Evolutionary conservation across 164 flowering plant genomes (phyloP), one percentile per base, ranked within the genome.

Genomic region (Vitis rotundifolia): DNA sequence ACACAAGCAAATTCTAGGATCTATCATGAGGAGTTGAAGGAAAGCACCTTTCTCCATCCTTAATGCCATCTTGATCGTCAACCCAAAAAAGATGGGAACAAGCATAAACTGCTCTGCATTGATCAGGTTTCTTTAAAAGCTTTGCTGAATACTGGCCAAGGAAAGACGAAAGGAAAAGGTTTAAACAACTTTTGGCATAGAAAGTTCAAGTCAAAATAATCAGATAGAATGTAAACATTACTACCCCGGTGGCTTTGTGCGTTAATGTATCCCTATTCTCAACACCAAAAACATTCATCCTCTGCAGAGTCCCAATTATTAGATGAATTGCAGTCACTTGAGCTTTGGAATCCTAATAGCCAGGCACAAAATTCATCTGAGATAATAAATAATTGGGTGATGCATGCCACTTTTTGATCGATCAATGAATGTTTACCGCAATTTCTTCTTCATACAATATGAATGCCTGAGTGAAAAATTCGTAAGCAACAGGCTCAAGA

Each of bases 61-160:
- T 93, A 64, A 90, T 75, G 49, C 90, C 91, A 74, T 92, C 97
- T 58, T 89, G 97, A 75, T 96, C 97, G 69, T 92, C 97, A 68
- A 87, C 89, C 99, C 99, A 96, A 74, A 96, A 96, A 59, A 96
- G 95, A 88, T 96, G 99, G 19, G 99, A 88, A 69, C 99, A 96
- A 13, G 95, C 97, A 77, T 91, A 93, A 68, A 91, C 98, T 61
- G 98, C 98, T 86, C 90, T 85, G 80, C 98, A 93, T 75, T 96
- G 98, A 81, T 96, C 99, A 53, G 98, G 94, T 78, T 93, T 96
- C 89, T 96, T 96, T 68, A 96, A 77, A 56, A 93, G 99, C 85
- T 93, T 96, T 54, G 99, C 99, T 9, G 99, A 93, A 72, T 96
- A 96, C 99, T 96, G 90, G 66, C 18, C 71, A 67, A 70, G 7